A percentile compares a stretch with the other conserved stretches of the same genome.
Evolutionary conservation across 768 basidiomycete species (phyloP).

Genomic region (Pleurotus tuber-regium): DNA sequence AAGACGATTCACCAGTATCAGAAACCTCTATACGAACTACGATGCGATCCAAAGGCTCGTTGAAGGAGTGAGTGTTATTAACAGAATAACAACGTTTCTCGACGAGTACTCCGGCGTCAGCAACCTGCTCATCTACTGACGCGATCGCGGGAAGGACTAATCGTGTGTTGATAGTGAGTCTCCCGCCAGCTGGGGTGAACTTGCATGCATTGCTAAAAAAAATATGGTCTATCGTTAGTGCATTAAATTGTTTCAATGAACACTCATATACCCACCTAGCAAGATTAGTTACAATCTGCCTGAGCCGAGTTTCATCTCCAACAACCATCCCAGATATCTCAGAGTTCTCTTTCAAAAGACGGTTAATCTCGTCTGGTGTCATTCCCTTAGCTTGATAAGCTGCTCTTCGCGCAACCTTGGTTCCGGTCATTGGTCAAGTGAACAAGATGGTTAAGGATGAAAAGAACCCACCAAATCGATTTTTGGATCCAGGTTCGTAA

Average conservation of each 20-base stretch:
- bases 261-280: constrained; percentile 39
- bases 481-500: constrained; percentile 50
- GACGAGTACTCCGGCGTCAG: not conserved
- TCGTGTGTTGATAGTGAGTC: constrained; percentile 54
- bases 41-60: constrained; percentile 37
- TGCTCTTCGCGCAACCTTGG: constrained; percentile 45
- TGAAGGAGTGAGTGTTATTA: not conserved
- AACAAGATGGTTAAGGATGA: not conserved
- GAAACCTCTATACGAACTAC: constrained; percentile 67
- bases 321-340: constrained; percentile 52
- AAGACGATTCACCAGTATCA: constrained; percentile 38
- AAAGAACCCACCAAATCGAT: constrained; percentile 43
- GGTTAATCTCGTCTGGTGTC: constrained; percentile 26
- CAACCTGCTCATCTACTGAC: not conserved
- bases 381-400: constrained; percentile 44
- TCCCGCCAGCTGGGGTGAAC: constrained; percentile 55
- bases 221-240: too few relatives aligned
- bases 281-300: constrained; percentile 69
- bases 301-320: constrained; percentile 66
- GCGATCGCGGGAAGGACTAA: constrained; percentile 34
- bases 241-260: too few relatives aligned
- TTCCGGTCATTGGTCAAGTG: not conserved
- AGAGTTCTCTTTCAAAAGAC: constrained; percentile 24
- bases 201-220: constrained; percentile 51
- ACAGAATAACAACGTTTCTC: not conserved